Percentiles rank a stretch among this genome's conserved stretches.
Conservation (phyloP, 2,329 filamentous ascomycete genomes). For the Alternaria dauci region DNA sequence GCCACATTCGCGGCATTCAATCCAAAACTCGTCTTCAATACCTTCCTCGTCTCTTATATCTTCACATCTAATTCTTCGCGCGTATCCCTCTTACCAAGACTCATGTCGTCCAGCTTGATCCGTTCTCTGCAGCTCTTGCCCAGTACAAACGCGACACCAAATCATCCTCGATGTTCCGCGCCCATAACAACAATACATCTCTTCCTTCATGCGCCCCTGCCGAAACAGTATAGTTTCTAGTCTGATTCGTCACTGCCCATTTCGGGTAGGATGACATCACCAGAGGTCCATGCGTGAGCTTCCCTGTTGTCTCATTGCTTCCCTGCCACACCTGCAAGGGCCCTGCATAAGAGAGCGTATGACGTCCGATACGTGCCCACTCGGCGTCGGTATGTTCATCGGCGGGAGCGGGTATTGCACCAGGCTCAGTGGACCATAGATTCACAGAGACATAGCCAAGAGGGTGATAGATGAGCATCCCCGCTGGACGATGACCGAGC, state of each 20-base stretch:
- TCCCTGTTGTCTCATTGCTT: slow-evolving; percentile 21
- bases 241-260: slow-evolving; percentile 18
- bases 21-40: slow-evolving; percentile 2
- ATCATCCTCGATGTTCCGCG: slow-evolving; percentile 1
- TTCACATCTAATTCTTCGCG: not conserved
- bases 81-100: not conserved
- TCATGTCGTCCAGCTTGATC: not conserved
- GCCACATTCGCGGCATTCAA: not conserved
- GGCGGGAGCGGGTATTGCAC: slow-evolving; percentile 5
- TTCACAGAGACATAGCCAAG: not conserved
- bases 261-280: slow-evolving; percentile 17
- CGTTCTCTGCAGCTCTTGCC: not conserved
- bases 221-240: slow-evolving; percentile 23
- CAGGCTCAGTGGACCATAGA: not conserved
- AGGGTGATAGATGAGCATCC: not conserved
- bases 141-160: not conserved
- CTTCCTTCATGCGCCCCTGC: slow-evolving; percentile 6
- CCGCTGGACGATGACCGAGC: not conserved
- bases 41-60: not conserved
- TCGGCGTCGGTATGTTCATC: slow-evolving; percentile 15
- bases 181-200: slow-evolving; percentile 19
- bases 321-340: slow-evolving; percentile 6
- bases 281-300: slow-evolving; percentile 29
- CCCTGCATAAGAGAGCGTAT: slow-evolving; percentile 21
- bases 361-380: slow-evolving; percentile 16